phyloP scores from a whole-genome alignment of 306 rosid genomes.

The Pachyrhizus erosus region DNA sequence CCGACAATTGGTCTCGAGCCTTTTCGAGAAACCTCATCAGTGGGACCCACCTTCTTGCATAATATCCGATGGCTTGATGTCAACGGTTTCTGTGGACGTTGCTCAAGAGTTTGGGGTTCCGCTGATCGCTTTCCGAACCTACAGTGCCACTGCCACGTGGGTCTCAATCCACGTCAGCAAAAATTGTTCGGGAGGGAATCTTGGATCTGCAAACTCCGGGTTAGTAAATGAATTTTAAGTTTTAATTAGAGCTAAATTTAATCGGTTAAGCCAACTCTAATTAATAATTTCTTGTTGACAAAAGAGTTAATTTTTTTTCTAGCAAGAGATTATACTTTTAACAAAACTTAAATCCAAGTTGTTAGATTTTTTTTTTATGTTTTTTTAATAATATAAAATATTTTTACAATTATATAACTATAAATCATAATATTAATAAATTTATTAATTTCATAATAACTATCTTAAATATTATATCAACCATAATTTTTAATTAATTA shows the following conservation, averaged over 20 bases:
- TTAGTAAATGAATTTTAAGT: neutral
- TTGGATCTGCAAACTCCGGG: neutral
- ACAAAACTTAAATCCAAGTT: neutral
- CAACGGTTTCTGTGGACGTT: neutral
- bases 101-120: conserved; percentile 27
- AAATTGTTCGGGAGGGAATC: neutral
- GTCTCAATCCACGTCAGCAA: neutral
- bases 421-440: too few relatives aligned
- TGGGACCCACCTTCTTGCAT: conserved; percentile 11
- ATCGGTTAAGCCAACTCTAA: neutral
- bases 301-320: too few relatives aligned
- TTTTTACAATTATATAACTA: too few relatives aligned
- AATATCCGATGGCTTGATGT: conserved; percentile 25
- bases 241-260: neutral
- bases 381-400: too few relatives aligned
- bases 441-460: too few relatives aligned
- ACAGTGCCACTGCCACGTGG: conserved; percentile 42
- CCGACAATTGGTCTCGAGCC: neutral
- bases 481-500: too few relatives aligned
- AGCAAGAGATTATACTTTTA: neutral
- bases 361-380: too few relatives aligned
- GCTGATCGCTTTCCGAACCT: conserved; percentile 26
- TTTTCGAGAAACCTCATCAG: neutral
- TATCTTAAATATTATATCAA: too few relatives aligned
- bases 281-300: neutral